Conservation (phyloP, 768 basidiomycete genomes). For the Leucosporidium scottii region DNA sequence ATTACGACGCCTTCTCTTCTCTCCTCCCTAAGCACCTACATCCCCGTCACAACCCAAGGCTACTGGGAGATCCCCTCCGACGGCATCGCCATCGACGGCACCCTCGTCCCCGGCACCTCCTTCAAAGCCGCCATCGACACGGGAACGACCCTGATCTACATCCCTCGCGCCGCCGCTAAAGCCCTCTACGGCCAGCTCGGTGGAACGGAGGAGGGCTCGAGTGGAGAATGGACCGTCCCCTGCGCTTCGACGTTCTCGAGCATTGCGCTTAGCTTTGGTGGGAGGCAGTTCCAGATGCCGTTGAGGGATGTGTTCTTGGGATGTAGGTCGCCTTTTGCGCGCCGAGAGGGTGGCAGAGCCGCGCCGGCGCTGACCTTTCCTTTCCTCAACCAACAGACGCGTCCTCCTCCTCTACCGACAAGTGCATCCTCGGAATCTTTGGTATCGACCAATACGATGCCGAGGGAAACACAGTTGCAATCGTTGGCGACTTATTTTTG, state of each 20-base stretch:
- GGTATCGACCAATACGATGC: constrained; percentile 26
- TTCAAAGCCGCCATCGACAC: constrained; percentile 35
- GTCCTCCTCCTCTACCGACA: constrained; percentile 1
- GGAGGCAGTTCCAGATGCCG: constrained; percentile 25
- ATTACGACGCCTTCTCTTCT: no score
- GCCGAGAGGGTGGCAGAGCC: no score
- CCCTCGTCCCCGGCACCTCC: constrained; percentile 20
- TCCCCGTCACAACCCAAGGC: constrained; percentile 18
- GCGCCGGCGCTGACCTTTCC: not conserved
- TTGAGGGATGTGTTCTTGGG: constrained; percentile 30
- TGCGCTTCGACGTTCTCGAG: constrained; percentile 19
- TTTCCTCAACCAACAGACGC: constrained; percentile 3
- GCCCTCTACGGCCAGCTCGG: constrained; percentile 26
- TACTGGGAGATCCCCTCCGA: constrained; percentile 27
- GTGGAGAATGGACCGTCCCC: constrained; percentile 26
- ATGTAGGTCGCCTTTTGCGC: not conserved
- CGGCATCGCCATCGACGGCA: constrained; percentile 23
- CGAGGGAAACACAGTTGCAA: constrained; percentile 10
- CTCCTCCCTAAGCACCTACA: constrained; percentile 4
- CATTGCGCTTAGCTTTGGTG: constrained; percentile 26
- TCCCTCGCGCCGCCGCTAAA: constrained; percentile 19
- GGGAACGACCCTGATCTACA: constrained; percentile 35
- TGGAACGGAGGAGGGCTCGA: constrained; percentile 8
- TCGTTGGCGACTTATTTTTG: not conserved
- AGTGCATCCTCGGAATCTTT: constrained; percentile 31